Percentiles rank a stretch among this genome's conserved stretches.
Evolutionary conservation across 2,329 filamentous ascomycete genomes (phyloP).

Genomic region (Pleurostoma richardsiae): DNA sequence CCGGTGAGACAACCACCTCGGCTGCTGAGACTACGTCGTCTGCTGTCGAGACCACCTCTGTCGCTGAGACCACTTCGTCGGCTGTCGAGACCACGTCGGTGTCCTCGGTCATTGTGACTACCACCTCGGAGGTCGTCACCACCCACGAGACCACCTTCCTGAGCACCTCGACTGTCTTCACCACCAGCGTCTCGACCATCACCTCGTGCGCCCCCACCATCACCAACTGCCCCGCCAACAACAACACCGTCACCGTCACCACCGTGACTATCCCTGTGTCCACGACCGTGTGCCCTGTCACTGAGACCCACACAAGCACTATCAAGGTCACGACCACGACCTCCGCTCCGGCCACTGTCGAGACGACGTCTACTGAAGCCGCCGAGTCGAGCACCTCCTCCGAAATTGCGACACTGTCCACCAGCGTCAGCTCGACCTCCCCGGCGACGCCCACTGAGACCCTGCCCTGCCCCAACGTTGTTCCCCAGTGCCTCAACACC

Average conservation of each 20-base stretch:
- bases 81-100: slow-evolving; percentile 1
- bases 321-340: slow-evolving; percentile 5
- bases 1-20: slow-evolving; percentile 12
- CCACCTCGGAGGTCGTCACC: slow-evolving; percentile 11
- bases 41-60: slow-evolving; percentile 8
- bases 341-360: slow-evolving; percentile 6
- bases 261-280: slow-evolving; percentile 47
- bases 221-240: slow-evolving; percentile 45
- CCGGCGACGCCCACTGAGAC: slow-evolving; percentile 33
- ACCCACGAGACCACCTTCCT: slow-evolving; percentile 8
- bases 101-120: not conserved
- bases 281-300: slow-evolving; percentile 58
- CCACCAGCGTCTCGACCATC: slow-evolving; percentile 43
- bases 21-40: slow-evolving; percentile 10
- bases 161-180: slow-evolving; percentile 33
- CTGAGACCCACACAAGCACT: slow-evolving; percentile 38
- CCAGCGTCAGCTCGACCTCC: slow-evolving; percentile 29
- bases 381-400: slow-evolving; percentile 2
- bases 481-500: slow-evolving; percentile 88
- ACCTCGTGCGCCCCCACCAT: slow-evolving; percentile 41
- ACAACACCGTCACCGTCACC: slow-evolving; percentile 47
- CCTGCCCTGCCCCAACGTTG: slow-evolving; percentile 60
- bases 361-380: slow-evolving; percentile 11
- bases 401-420: slow-evolving; percentile 19
- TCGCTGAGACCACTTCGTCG: slow-evolving; percentile 7